Base-by-base conservation (phyloP, 2,329 filamentous ascomycete species). In the Monilinia laxa region DNA sequence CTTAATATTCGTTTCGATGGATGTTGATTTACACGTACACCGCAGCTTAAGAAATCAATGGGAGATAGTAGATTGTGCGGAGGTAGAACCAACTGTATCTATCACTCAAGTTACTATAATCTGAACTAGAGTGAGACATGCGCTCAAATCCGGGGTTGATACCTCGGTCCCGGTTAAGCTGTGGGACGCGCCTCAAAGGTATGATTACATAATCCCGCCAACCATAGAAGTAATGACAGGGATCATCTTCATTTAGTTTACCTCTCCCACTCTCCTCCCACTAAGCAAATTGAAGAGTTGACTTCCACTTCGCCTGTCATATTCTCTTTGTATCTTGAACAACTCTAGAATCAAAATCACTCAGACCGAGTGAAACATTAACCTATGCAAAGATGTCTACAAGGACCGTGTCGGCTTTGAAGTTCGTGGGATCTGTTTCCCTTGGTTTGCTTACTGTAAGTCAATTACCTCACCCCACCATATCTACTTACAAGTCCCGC, bases 351-450 rank as follows among this genome's bases (percentile, higher is more conserved):
- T 28, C 20, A 51, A 31, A 23, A 42, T 23, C 28, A 16, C 42
- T 35, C 23, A 28, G 28, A 28, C 28, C 47, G 35, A 47, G 28
- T 45, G 49, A 20, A 45, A 18, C n/a, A 38, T 53, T 45, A 7
- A 38, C 47, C 25, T 23, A 23, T 23, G 23, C 20, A 60, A 68
- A 55, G 45, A 90, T 92, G 86, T 83, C 86, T 73, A 86, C 85
- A 73, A 87, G 84, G 74, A 87, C 87, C 75, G 83, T 97, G 75
- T 88, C 91, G 66, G 81, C 90, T 78, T 87, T 91, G 81, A 97
- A 98, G 81, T 97, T 97, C 78, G 90, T 97, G 72, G 94, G 94
- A 75, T 96, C 92, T 62, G 86, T 96, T 72, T 94, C 90, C 74
- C 84, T 97, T 67, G 94, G 94, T 70, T 84, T 97, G 67, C 81